Evolutionary conservation across 1,139 yeast species (phyloP).

Genomic region (Geotrichum aggregatum): DNA sequence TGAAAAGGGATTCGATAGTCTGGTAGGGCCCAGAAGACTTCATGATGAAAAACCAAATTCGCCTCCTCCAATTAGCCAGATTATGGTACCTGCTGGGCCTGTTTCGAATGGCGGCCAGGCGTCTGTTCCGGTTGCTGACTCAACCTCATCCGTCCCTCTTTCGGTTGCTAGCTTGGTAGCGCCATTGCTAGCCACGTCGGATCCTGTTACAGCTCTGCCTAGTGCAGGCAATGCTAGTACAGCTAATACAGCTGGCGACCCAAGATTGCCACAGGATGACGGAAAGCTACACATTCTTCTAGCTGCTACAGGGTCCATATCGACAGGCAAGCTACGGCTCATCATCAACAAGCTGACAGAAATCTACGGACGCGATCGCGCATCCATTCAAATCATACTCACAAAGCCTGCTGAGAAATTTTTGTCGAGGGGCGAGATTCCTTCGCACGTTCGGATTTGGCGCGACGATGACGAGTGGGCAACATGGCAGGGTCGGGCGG

Average conservation of each 20-base stretch:
- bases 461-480: slow-evolving; percentile 88
- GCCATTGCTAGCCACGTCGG: background rate
- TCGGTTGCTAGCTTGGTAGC: background rate
- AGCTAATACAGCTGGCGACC: slow-evolving; percentile 51
- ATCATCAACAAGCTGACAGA: slow-evolving; percentile 75
- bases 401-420: slow-evolving; percentile 82
- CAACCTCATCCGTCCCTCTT: background rate
- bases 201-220: background rate
- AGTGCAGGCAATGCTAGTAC: slow-evolving; percentile 23
- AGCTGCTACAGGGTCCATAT: slow-evolving; percentile 88
- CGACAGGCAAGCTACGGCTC: slow-evolving; percentile 68
- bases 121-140: background rate
- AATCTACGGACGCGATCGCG: slow-evolving; percentile 67
- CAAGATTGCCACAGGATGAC: slow-evolving; percentile 83
- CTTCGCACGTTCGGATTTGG: slow-evolving; percentile 71
- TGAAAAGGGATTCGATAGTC: background rate
- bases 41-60: background rate
- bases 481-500: slow-evolving; percentile 78
- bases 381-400: slow-evolving; percentile 72
- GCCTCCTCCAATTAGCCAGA: background rate
- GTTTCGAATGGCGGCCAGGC: background rate
- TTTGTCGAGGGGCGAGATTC: slow-evolving; percentile 55
- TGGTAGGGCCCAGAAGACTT: background rate
- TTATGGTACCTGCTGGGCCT: slow-evolving; percentile 1
- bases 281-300: slow-evolving; percentile 81